A percentile compares a stretch with the other conserved stretches of the same genome.
These are phyloP conservation scores for Pseudocercospora fuligena DNA, from an alignment of 2,329 filamentous ascomycete species.

Conservation along the genomic window DNA sequence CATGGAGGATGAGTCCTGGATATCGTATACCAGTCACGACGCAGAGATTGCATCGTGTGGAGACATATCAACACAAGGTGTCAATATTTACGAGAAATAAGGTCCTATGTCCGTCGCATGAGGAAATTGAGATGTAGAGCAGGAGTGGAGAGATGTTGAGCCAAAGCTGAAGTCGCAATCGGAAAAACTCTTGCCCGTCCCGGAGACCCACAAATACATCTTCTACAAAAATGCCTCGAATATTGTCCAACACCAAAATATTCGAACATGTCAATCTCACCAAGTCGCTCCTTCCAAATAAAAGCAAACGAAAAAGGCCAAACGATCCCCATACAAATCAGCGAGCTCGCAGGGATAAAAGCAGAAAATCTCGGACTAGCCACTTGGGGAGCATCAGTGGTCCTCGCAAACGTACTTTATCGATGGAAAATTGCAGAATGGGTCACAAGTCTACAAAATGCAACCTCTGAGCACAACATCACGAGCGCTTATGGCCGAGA, in stretches of 20 bases:
- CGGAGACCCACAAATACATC: not conserved
- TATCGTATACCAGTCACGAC: too few relatives aligned
- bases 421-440: constrained; percentile 32
- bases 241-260: too few relatives aligned
- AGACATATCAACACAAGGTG: too few relatives aligned
- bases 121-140: too few relatives aligned
- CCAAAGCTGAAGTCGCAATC: not conserved
- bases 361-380: constrained; percentile 45
- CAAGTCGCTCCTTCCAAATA: constrained; percentile 80
- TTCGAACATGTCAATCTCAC: constrained; percentile 18
- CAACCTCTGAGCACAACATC: not conserved
- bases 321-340: constrained; percentile 26
- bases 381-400: constrained; percentile 46
- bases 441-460: not conserved
- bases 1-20: too few relatives aligned
- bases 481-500: too few relatives aligned
- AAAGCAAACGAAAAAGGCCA: constrained; percentile 61
- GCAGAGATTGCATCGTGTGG: too few relatives aligned
- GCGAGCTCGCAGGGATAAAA: constrained; percentile 26
- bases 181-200: not conserved
- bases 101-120: too few relatives aligned
- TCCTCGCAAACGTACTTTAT: constrained; percentile 44
- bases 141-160: too few relatives aligned
- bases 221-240: too few relatives aligned
- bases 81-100: too few relatives aligned